phyloP scores from a whole-genome alignment of 2,329 filamentous ascomycete genomes.

The Albifimbria verrucaria region DNA sequence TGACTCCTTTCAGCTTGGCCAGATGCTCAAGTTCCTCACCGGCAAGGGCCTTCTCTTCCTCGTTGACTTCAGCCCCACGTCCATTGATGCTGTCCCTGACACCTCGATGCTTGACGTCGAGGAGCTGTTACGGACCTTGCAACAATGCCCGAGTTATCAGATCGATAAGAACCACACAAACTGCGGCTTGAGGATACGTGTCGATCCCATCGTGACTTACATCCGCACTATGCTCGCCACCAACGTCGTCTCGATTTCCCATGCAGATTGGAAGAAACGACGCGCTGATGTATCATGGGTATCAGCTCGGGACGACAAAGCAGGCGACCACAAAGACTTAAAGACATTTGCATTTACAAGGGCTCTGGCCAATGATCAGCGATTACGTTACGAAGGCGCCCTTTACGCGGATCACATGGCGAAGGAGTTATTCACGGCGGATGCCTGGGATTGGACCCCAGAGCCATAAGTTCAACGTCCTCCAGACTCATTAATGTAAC shows the following conservation, averaged over 20 bases:
- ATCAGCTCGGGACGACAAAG: conserved; percentile 11
- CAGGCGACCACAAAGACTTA: conserved; percentile 11
- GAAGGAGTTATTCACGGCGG: conserved; percentile 51
- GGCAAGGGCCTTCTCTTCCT: conserved; percentile 59
- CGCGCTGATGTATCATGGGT: conserved; percentile 39
- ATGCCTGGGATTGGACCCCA: conserved; percentile 59
- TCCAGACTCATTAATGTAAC: not conserved
- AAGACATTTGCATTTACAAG: conserved; percentile 48
- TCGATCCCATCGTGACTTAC: conserved; percentile 64
- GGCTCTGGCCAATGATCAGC: conserved; percentile 45
- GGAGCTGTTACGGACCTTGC: conserved; percentile 55
- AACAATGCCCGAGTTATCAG: conserved; percentile 69
- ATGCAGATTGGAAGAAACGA: conserved; percentile 44
- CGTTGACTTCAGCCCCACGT: conserved; percentile 50
- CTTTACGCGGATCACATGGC: conserved; percentile 51
- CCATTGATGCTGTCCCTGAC: conserved; percentile 41
- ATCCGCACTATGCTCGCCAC: conserved; percentile 55
- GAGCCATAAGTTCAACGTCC: conserved; percentile 33
- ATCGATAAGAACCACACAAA: conserved; percentile 71
- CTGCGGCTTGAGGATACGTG: conserved; percentile 64
- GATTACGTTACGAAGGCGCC: conserved; percentile 45
- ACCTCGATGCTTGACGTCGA: conserved; percentile 59
- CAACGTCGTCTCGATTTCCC: conserved; percentile 39
- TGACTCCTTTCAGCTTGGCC: conserved; percentile 75
- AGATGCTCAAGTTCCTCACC: conserved; percentile 70